A percentile compares a stretch with the other conserved stretches of the same genome.
phyloP scores from a whole-genome alignment of 2,329 filamentous ascomycete species.

The Knoxdaviesia proteae region DNA sequence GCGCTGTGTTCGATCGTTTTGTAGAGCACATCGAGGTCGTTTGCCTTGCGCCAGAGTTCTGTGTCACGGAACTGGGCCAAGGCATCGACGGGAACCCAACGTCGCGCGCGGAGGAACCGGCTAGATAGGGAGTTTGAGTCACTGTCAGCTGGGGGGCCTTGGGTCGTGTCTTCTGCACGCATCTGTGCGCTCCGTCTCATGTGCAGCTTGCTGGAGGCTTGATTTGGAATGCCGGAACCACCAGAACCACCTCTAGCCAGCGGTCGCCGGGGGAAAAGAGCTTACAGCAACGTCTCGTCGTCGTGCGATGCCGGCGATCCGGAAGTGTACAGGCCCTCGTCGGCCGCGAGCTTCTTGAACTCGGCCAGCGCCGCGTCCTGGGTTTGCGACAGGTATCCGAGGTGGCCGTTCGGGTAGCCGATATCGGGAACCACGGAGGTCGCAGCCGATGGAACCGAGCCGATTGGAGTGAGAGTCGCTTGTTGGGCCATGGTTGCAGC shows the following conservation, averaged over 20 bases:
- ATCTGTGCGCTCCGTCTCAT: too few relatives aligned
- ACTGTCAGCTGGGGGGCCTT: too few relatives aligned
- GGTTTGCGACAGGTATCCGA: slow-evolving; percentile 50
- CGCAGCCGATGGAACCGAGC: slow-evolving; percentile 1
- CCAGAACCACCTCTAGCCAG: too few relatives aligned
- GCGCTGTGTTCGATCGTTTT: slow-evolving; percentile 68
- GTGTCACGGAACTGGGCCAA: slow-evolving; percentile 72
- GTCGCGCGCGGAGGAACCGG: slow-evolving; percentile 68
- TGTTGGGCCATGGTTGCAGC: neutral
- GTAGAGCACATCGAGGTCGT: slow-evolving; percentile 61
- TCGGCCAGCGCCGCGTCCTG: slow-evolving; percentile 46
- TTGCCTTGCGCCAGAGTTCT: slow-evolving; percentile 67
- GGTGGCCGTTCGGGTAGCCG: slow-evolving; percentile 55
- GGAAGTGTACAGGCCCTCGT: slow-evolving; percentile 42
- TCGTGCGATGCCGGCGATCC: slow-evolving; percentile 42
- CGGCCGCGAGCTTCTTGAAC: slow-evolving; percentile 50
- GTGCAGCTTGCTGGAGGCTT: too few relatives aligned
- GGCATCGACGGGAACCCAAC: slow-evolving; percentile 59
- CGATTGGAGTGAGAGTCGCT: neutral
- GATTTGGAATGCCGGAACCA: too few relatives aligned
- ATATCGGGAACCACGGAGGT: slow-evolving; percentile 13
- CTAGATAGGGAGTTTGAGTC: slow-evolving; percentile 19
- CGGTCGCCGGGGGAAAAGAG: slow-evolving; percentile 3
- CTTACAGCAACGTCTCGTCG: slow-evolving; percentile 51
- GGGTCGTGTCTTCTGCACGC: too few relatives aligned